Evolutionary conservation across 345 rosid species (phyloP).

Genomic region (Lepidium sativum): DNA sequence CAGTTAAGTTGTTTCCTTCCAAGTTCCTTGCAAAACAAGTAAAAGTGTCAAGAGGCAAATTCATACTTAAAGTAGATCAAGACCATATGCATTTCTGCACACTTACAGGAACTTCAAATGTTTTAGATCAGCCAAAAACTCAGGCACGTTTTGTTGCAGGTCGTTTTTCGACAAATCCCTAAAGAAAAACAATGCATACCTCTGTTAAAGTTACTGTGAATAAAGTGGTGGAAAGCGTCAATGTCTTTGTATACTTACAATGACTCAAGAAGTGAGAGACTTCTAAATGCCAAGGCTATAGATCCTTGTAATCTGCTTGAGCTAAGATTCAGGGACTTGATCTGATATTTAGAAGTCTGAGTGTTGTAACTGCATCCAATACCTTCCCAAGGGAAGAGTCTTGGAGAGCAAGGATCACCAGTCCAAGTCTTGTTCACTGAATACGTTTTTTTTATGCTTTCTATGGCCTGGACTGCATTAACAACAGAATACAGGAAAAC

Average conservation of each 20-base stretch:
- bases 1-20: conserved; percentile 34
- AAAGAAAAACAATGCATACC: neutral
- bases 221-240: neutral
- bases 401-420: conserved; percentile 55
- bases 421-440: conserved; percentile 36
- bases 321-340: conserved; percentile 40
- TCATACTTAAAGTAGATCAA: neutral
- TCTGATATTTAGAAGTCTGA: conserved; percentile 4
- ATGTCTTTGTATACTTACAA: conserved; percentile 29
- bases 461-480: conserved; percentile 28
- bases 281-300: conserved; percentile 18
- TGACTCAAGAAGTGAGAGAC: conserved; percentile 28
- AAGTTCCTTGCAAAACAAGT: conserved; percentile 27
- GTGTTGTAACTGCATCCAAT: conserved; percentile 28
- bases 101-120: conserved; percentile 31
- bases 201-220: neutral
- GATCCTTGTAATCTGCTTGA: conserved; percentile 40
- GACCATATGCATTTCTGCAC: neutral
- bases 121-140: conserved; percentile 27
- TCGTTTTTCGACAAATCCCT: conserved; percentile 44
- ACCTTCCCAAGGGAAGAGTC: conserved; percentile 40
- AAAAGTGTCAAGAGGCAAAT: neutral
- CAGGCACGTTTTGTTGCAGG: conserved; percentile 31
- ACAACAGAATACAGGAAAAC: neutral
- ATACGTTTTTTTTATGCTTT: conserved; percentile 18